A percentile compares a stretch with the other conserved stretches of the same genome.
Conservation (phyloP, 495 filamentous ascomycete genomes). For the Podospora sp. region DNA sequence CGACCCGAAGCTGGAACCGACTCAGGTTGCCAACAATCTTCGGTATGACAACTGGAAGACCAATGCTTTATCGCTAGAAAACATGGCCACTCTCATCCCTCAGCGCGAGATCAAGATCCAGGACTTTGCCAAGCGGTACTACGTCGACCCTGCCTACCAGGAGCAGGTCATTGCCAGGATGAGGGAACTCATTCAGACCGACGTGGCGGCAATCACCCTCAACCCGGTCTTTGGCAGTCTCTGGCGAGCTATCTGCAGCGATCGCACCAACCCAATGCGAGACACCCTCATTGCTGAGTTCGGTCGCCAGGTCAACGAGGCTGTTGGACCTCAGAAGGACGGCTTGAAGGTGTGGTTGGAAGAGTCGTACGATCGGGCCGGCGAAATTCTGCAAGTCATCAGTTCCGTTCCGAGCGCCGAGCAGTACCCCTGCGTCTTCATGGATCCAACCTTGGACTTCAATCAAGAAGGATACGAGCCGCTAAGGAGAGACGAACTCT, state of each 20-base stretch:
- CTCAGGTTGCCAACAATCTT: conserved; percentile 12
- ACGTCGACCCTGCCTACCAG: conserved; percentile 39
- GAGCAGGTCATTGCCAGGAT: conserved; percentile 37
- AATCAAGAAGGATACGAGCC: conserved; percentile 20
- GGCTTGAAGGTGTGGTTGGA: conserved; percentile 49
- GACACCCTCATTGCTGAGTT: conserved; percentile 44
- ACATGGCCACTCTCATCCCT: conserved; percentile 34
- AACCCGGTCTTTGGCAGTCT: conserved; percentile 53
- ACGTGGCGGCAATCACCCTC: conserved; percentile 44
- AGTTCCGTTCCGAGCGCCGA: conserved; percentile 43
- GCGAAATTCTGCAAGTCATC: conserved; percentile 47
- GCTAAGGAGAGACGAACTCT: conserved; percentile 39
- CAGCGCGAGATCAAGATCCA: conserved; percentile 26
- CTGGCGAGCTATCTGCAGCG: conserved; percentile 51
- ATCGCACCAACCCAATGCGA: conserved; percentile 41
- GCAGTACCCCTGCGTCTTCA: conserved; percentile 54
- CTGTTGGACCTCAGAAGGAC: conserved; percentile 33
- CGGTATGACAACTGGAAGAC: conserved; percentile 22
- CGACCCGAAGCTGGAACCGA: conserved; percentile 16
- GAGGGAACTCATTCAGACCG: conserved; percentile 40
- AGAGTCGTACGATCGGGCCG: conserved; percentile 49
- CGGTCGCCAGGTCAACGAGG: conserved; percentile 35
- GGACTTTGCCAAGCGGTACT: conserved; percentile 45
- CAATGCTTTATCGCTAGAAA: conserved; percentile 25
- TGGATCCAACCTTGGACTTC: conserved; percentile 49